Base-by-base conservation (phyloP, 2,329 filamentous ascomycete species). In the Botrytis byssoidea region DNA sequence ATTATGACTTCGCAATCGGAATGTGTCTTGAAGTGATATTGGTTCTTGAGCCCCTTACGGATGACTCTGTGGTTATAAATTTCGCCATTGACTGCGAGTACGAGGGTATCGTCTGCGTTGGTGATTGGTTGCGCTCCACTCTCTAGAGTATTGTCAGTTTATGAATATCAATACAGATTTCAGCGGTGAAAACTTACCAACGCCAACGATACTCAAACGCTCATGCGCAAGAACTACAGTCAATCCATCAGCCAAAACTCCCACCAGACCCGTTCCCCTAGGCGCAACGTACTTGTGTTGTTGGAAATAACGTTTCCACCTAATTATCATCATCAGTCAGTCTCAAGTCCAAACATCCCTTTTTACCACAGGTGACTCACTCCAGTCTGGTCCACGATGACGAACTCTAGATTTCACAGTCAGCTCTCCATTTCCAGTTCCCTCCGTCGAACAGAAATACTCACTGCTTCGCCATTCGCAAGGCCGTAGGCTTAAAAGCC, bases 1-100 rank as follows among this genome's bases (percentile, higher is more conserved):
- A 99, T 97, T 84, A 99, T 97, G 82, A 99, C 95, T 85, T 99
- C 96, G 85, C 96, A 99, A 82, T 99, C 96, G 55, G 95, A 98
- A 82, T 96, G 92, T 77, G 96, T 99, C 91, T 98, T 98, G 91
- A 98, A 99, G 84, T 95, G 91, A 85, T 98, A 98, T 55, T 91
- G 89, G 75, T 87, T 90, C 85, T 93, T 93, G 80, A 98, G 86
- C 79, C 87, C 87, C 86, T 98, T 98, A 82, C 96, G 92, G 81
- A 99, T 88, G 81, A 97, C 89, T 82, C 95, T 93, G 86, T 99
- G 96, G 90, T 99, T 99, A 89, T 99, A 99, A 83, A 99, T 99
- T 84, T 99, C 96, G 85, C 96, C 96, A 84, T 99, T 99, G 89
- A 98, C 96, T 77, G 96, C 95, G 75, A 99, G 90, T 77, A 95